Base-by-base conservation (phyloP, 1,139 yeast species). In the Eremothecium coryli region DNA sequence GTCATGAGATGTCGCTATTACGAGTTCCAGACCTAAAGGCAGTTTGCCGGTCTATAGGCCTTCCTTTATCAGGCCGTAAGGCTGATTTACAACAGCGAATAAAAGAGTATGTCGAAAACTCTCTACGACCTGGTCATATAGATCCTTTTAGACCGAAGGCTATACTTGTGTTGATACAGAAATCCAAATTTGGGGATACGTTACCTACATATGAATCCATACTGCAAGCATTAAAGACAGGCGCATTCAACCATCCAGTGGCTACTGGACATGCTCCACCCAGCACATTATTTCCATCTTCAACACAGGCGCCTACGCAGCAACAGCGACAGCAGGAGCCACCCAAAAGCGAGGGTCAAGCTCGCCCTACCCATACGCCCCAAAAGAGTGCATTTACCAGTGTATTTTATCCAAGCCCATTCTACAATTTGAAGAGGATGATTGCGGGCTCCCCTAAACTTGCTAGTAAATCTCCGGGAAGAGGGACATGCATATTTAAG, bases 71-170 rank as follows among this genome's bases (percentile, higher is more conserved):
- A 3, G 82, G 82, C 1, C 57, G 69, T 27, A 76, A 75, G 49
- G 63, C 64, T 9, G 77, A 72, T 22, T 48, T 76, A 11, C 64
- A 65, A 32, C 70, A 66, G 17, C 57, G 79, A 30, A 50, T 76
- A 10, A 53, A 56, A 31, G 57, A 57, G 10, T 66, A 58, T 44
- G 43, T 71, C 23, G 58, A 57, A 20, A 60, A 47, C 26, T 48
- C 60, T 5, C 37, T 60, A 24, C 66, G 70, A 1, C 48, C 43
- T 31, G 58, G 56, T 12, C 48, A 48, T 11, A 40, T 56, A 12
- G 76, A 73, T 40, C 53, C 58, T 8, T 56, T 64, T 33, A 54
- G 70, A 25, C 52, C 73, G 14, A 49, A 64, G 33, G 68, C 76
- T 1, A 52, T 72, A 9, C 56, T 66, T 22, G 57, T 66, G 15